A percentile compares a stretch with the other conserved stretches of the same genome.
Conservation (phyloP, 495 filamentous ascomycete genomes). For the Penicillium robsamsonii region DNA sequence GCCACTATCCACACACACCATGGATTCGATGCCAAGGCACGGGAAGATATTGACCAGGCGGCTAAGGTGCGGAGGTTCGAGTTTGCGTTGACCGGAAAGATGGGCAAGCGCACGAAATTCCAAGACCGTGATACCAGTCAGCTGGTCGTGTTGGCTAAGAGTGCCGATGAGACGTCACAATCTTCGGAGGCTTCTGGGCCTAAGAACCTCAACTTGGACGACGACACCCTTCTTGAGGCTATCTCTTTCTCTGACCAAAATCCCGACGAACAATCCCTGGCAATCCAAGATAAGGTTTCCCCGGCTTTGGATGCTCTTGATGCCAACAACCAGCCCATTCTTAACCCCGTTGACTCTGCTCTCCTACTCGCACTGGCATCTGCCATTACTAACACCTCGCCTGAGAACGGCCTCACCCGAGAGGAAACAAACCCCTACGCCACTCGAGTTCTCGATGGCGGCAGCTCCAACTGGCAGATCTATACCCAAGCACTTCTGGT, state of each 20-base stretch:
- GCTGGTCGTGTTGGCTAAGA: conserved; percentile 86
- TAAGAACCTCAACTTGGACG: conserved; percentile 71
- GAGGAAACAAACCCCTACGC: conserved; percentile 94
- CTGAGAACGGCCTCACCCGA: conserved; percentile 77
- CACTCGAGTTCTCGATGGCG: conserved; percentile 79
- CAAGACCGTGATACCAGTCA: conserved; percentile 88
- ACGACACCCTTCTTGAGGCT: conserved; percentile 88
- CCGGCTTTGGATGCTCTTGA: conserved; percentile 58
- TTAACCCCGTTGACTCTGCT: conserved; percentile 79
- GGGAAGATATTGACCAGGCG: conserved; percentile 65
- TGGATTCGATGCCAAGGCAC: conserved; percentile 74
- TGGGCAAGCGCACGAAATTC: conserved; percentile 91
- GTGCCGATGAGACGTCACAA: conserved; percentile 38
- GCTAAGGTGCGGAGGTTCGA: conserved; percentile 63
- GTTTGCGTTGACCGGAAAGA: conserved; percentile 78
- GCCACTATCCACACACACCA: conserved; percentile 83
- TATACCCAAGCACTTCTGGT: conserved; percentile 92
- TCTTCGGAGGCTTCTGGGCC: conserved; percentile 46
- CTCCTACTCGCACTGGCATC: conserved; percentile 79
- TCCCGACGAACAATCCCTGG: conserved; percentile 41
- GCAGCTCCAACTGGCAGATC: conserved; percentile 95
- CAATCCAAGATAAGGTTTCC: conserved; percentile 57
- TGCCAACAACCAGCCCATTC: conserved; percentile 76
- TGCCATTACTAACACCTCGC: conserved; percentile 84
- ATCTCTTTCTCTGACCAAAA: conserved; percentile 69